Evolutionary conservation across 228 moss, liverwort and hornwort genomes (phyloP).

Genomic region (Sphagnum fallax): DNA sequence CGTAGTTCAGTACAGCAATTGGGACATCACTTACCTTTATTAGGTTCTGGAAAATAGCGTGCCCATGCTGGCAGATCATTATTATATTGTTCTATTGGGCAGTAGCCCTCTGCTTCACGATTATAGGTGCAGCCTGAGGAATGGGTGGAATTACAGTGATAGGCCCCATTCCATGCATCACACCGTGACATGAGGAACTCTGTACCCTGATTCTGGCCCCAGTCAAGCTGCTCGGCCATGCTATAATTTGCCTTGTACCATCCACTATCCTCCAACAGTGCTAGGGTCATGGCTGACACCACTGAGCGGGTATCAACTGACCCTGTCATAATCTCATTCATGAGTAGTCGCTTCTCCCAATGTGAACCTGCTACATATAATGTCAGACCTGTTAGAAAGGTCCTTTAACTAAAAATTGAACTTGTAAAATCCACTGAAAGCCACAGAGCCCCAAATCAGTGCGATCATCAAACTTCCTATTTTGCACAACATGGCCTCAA

Average conservation of each 20-base stretch:
- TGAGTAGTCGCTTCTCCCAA: slow-evolving; percentile 80
- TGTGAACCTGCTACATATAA: slow-evolving; percentile 44
- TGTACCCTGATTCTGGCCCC: slow-evolving; percentile 70
- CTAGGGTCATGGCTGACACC: slow-evolving; percentile 79
- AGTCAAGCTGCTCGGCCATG: slow-evolving; percentile 78
- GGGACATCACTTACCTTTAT: slow-evolving; percentile 38
- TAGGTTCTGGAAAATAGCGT: slow-evolving; percentile 71
- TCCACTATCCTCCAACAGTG: slow-evolving; percentile 75
- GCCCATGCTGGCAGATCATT: slow-evolving; percentile 77
- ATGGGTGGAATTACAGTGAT: slow-evolving; percentile 65
- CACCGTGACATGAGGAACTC: slow-evolving; percentile 64
- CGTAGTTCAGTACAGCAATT: too few relatives aligned
- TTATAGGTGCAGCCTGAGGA: slow-evolving; percentile 83
- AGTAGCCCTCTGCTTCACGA: slow-evolving; percentile 84
- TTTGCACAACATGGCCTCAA: too few relatives aligned
- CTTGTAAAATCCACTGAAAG: too few relatives aligned
- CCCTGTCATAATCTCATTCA: slow-evolving; percentile 95
- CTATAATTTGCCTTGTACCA: slow-evolving; percentile 84
- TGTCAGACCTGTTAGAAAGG: not conserved
- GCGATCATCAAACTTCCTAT: too few relatives aligned
- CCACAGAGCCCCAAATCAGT: too few relatives aligned
- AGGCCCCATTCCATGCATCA: slow-evolving; percentile 69
- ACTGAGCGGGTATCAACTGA: slow-evolving; percentile 82
- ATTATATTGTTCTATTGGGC: slow-evolving; percentile 77
- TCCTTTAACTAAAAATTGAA: too few relatives aligned